Base-by-base conservation (phyloP, 805 yeast species). In the Kodamaea lidongshanica region DNA sequence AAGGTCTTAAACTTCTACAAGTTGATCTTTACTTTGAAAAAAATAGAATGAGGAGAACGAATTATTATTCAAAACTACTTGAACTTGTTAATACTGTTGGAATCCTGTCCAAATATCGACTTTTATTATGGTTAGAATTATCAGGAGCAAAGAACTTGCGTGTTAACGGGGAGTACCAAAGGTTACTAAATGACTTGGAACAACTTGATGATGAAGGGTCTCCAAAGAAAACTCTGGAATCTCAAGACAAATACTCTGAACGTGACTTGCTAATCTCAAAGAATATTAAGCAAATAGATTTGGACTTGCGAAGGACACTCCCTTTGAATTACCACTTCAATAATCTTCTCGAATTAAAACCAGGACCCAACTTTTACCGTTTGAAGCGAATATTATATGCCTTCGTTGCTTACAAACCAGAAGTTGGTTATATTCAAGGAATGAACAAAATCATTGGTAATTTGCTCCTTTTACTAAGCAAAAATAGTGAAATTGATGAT, bases 371-470 rank as follows among this genome's bases (percentile, higher is more conserved):
- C n/a, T 62, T 65, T 21, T 52, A 48, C 21, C 68, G 65, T 32
- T 45, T 74, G 17, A 54, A 68, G 23, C 52, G 70, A 10, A 63
- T 74, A 5, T 48, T 74, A 28, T 60, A 65, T 21, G 77, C 78
- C 1, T 72, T 67, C 39, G 62, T 66, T 12, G 55, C 63, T 5
- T 60, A 70, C 36, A 61, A 63, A 35, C 67, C 72, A 0, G 55
- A 55, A 0, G 54, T 72, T 24, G 79, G 80, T 1, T 74, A 74
- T 44, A 67, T 74, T 30, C 80, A 74, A 41, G 80, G 80, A 1
- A 66, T 74, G 80, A 74, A 74, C 44, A 65, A 72, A 40, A 67
- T 74, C n/a, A 69, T 66, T 7, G 80, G 75, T 0, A 69, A 67
- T 26, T 37, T 74, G 7, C 44, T 74, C 8, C 43, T 74, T 8